These are phyloP conservation scores for Coemansia aciculifera DNA, from an alignment of 192 early-diverging fungal genomes.

Conservation along the genomic window DNA sequence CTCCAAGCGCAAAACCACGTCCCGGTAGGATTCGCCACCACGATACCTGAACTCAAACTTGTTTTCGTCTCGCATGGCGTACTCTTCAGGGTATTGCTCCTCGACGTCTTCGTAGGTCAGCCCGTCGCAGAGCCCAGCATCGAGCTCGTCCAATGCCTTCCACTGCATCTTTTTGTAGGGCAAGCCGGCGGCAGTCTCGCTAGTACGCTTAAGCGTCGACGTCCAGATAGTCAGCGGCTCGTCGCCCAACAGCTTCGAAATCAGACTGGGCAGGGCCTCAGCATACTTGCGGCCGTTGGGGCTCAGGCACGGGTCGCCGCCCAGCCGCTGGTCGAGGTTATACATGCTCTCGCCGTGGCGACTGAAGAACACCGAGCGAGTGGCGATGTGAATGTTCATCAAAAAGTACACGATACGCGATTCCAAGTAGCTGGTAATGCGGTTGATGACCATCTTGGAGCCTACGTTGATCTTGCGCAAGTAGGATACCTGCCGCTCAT, in stretches of 20 bases:
- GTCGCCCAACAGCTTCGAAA: constrained; percentile 73
- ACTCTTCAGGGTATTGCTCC: constrained; percentile 90
- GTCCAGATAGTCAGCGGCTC: constrained; percentile 92
- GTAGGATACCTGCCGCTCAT: constrained; percentile 74
- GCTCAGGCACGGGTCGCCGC: constrained; percentile 90
- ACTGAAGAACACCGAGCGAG: constrained; percentile 90
- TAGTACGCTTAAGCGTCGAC: constrained; percentile 90
- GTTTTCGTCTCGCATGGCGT: constrained; percentile 91
- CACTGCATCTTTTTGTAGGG: constrained; percentile 89
- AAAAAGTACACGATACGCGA: constrained; percentile 97
- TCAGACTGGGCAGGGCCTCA: constrained; percentile 75
- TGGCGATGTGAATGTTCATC: constrained; percentile 98
- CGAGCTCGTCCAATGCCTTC: constrained; percentile 98
- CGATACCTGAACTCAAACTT: constrained; percentile 92
- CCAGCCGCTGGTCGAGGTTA: constrained; percentile 90
- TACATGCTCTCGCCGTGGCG: constrained; percentile 93
- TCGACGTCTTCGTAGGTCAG: constrained; percentile 99
- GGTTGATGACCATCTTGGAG: constrained; percentile 86
- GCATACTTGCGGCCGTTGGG: constrained; percentile 88
- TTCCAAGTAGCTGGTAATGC: constrained; percentile 93
- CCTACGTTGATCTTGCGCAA: constrained; percentile 97
- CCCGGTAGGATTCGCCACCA: constrained; percentile 89
- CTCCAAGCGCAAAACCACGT: constrained; percentile 93
- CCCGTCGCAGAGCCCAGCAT: constrained; percentile 96
- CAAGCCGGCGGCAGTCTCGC: constrained; percentile 80